Evolutionary conservation across 108 stramenopile genomes (phyloP).

Genomic region (Conticribra weissflogii): DNA sequence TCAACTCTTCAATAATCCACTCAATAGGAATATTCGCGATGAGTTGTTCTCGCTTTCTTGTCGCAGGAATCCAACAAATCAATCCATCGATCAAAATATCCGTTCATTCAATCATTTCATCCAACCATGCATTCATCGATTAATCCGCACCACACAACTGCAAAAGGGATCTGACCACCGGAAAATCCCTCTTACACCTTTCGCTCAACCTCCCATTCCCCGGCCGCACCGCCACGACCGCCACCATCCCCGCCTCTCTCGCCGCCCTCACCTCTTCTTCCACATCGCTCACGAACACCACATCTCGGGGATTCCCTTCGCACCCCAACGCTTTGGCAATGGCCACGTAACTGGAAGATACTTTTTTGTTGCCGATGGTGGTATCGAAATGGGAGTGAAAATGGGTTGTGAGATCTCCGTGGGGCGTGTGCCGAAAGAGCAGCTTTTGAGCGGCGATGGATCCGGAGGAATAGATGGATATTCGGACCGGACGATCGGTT

Average conservation of each 20-base stretch:
- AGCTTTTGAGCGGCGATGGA: conserved; percentile 87
- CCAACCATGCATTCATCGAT: too few relatives aligned
- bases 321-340: conserved; percentile 75
- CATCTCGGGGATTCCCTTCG: conserved; percentile 59
- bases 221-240: conserved; percentile 79
- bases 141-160: conserved; percentile 73
- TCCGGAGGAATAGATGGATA: conserved; percentile 92
- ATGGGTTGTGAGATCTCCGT: conserved; percentile 76
- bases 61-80: too few relatives aligned
- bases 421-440: conserved; percentile 72
- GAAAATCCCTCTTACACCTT: conserved; percentile 46
- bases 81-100: too few relatives aligned
- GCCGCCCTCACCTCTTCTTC: conserved; percentile 87
- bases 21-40: too few relatives aligned
- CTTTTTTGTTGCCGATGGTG: conserved; percentile 80
- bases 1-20: too few relatives aligned
- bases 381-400: conserved; percentile 92
- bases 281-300: conserved; percentile 89
- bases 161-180: conserved; percentile 66
- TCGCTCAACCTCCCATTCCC: conserved; percentile 83
- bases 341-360: conserved; percentile 63
- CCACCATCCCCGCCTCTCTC: conserved; percentile 72
- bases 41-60: too few relatives aligned
- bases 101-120: too few relatives aligned
- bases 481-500: conserved; percentile 54